Percentiles rank a stretch among this genome's conserved stretches.
Conservation (phyloP, 2,329 filamentous ascomycete genomes). For the Macrophomina phaseolina region DNA sequence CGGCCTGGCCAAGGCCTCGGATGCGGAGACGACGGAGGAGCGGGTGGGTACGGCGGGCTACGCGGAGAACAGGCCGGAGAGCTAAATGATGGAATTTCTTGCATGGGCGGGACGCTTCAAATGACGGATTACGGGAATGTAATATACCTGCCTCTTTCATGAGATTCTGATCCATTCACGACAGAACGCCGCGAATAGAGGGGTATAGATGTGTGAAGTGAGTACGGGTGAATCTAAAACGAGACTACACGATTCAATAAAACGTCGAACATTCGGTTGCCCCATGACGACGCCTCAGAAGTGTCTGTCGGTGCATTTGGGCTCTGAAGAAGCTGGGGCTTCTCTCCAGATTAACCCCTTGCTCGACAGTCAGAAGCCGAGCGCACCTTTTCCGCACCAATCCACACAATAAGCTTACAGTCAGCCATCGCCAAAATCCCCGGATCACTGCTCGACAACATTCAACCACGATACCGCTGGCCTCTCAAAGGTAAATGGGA, state of each 20-base stretch:
- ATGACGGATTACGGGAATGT: constrained; percentile 20
- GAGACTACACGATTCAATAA: not conserved
- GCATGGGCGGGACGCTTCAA: constrained; percentile 7
- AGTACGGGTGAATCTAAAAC: constrained; percentile 11
- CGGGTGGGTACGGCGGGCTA: constrained; percentile 30
- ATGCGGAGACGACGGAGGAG: constrained; percentile 38
- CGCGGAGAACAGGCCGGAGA: constrained; percentile 31
- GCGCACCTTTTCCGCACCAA: no score
- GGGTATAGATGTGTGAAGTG: constrained; percentile 15
- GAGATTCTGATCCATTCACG: constrained; percentile 4
- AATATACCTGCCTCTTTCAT: constrained; percentile 27
- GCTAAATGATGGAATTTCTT: constrained; percentile 25
- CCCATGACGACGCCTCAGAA: no score
- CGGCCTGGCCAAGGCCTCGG: constrained; percentile 75
- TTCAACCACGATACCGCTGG: no score
- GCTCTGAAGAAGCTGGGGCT: no score
- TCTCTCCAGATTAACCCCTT: no score
- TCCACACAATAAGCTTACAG: no score
- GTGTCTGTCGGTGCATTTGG: no score
- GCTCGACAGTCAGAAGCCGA: no score
- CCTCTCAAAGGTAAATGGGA: no score
- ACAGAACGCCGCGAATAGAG: constrained; percentile 15
- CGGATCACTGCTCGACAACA: no score
- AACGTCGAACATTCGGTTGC: not conserved
- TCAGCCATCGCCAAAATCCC: no score